Evolutionary conservation across 805 yeast species (phyloP).

Genomic region (Lipomyces orientalis): DNA sequence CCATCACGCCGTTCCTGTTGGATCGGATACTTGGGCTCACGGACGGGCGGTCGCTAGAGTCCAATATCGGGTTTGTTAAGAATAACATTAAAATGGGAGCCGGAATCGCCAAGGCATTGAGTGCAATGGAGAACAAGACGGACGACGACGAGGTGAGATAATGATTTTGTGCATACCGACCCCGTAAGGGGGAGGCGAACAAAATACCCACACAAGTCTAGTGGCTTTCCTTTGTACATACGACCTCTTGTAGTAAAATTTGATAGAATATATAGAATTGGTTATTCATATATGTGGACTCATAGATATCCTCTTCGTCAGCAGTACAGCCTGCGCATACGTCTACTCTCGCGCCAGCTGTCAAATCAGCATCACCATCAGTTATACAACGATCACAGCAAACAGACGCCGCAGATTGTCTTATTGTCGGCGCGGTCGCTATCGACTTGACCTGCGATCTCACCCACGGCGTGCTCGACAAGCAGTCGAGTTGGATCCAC

Average conservation of each 20-base stretch:
- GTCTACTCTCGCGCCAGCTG: conserved; percentile 1
- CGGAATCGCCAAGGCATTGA: conserved; percentile 63
- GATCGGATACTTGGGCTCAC: conserved; percentile 69
- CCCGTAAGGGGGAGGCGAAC: background rate
- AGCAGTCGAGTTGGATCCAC: conserved; percentile 37
- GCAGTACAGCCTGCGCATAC: background rate
- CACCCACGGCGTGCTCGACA: conserved; percentile 37
- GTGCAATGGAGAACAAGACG: conserved; percentile 46
- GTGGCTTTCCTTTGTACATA: background rate
- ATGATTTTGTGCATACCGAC: background rate
- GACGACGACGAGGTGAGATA: conserved; percentile 41
- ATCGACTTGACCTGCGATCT: conserved; percentile 65
- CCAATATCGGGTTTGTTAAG: conserved; percentile 75
- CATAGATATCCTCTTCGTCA: background rate
- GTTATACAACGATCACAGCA: background rate
- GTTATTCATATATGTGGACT: background rate
- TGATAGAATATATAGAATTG: conserved; percentile 1
- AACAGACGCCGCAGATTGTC: conserved; percentile 17
- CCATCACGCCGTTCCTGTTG: conserved; percentile 78
- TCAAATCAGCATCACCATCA: background rate
- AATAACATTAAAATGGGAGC: conserved; percentile 77
- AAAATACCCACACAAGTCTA: background rate
- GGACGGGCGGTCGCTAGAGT: conserved; percentile 68
- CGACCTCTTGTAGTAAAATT: background rate
- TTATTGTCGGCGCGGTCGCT: conserved; percentile 76